Percentiles rank a stretch among this genome's conserved stretches.
Conservation (phyloP, 2,329 filamentous ascomycete species). For the Pseudohalonectria lignicola region DNA sequence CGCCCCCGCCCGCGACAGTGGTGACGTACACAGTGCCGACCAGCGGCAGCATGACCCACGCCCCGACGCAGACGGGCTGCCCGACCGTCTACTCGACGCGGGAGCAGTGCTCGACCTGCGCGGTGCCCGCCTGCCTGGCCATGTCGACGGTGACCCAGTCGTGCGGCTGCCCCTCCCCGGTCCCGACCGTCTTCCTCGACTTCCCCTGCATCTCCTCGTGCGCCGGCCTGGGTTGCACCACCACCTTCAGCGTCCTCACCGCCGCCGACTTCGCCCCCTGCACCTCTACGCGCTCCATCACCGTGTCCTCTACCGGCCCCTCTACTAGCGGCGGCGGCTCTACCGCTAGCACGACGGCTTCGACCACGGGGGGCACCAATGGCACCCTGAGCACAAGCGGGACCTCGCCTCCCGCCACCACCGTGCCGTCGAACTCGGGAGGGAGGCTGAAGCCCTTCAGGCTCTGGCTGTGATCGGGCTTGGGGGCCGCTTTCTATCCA, state of each 20-base stretch:
- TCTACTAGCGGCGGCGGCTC: not conserved
- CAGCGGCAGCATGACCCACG: not conserved
- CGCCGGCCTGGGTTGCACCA: constrained; percentile 15
- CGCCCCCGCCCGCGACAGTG: no score
- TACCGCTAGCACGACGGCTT: not conserved
- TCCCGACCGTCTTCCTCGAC: constrained; percentile 16
- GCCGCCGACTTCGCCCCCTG: not conserved
- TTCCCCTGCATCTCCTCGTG: constrained; percentile 19
- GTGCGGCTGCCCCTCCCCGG: constrained; percentile 19
- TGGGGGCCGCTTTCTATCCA: not conserved
- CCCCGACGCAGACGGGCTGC: constrained; percentile 19
- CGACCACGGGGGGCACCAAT: not conserved
- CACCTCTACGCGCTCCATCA: not conserved
- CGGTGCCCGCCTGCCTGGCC: constrained; percentile 17
- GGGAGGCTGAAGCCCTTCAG: constrained; percentile 13
- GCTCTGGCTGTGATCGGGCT: constrained; percentile 11
- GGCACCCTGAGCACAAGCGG: not conserved
- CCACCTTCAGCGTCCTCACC: constrained; percentile 8
- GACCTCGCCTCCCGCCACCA: not conserved
- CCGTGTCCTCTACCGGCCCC: not conserved
- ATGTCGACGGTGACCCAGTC: constrained; percentile 18
- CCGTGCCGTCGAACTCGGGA: not conserved
- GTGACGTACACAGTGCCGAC: no score
- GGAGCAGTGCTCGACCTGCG: constrained; percentile 21
- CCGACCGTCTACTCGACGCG: constrained; percentile 20